Base-by-base conservation (phyloP, 2,329 filamentous ascomycete genomes). In the Atkinsonella texensis region DNA sequence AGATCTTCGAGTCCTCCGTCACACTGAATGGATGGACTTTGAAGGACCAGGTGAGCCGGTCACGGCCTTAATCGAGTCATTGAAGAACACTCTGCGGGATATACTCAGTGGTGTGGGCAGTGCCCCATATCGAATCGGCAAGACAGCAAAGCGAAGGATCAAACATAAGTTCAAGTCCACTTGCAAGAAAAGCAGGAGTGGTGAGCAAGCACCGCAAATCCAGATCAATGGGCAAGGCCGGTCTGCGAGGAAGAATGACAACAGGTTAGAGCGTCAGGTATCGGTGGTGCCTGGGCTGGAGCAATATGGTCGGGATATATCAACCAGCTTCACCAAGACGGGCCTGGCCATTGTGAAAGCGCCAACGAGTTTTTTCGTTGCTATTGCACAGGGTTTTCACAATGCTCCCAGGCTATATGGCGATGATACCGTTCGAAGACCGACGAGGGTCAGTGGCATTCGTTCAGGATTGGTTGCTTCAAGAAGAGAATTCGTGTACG, bases 21-120 rank as follows among this genome's bases (percentile, higher is more conserved):
- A 85, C 58, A 79, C 76, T 48, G 83, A 87, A 58, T 89, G 84
- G 83, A 86, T 87, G 57, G 84, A 88, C 58, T 88, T 87, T 58
- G 83, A 85, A 57, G 85, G 85, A 0, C 84, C 84, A 0, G 84
- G 84, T 0, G 85, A 88, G 60, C 85, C 85, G 0, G 69, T 89
- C 12, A 85, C 83, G 0, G 85, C 84, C 3, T 69, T 78, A 4
- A 78, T 79, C 35, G 78, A 79, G 11, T 83, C 82, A 0, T 58
- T 87, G 4, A 72, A 78, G n/a, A 73, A 74, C 3, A 79, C 78
- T 0, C 62, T 83, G 3, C 74, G 76, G 1, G 75, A 79, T 38
- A 71, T 83, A 1, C 77, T 83, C 28, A 70, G 74, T n/a, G 84
- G 84, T 0, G 68, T 86, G 15, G 81, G 77, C 1, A 74, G 79